Evolutionary conservation across 495 filamentous ascomycete species (phyloP).

Genomic region (Daldinia grandis): DNA sequence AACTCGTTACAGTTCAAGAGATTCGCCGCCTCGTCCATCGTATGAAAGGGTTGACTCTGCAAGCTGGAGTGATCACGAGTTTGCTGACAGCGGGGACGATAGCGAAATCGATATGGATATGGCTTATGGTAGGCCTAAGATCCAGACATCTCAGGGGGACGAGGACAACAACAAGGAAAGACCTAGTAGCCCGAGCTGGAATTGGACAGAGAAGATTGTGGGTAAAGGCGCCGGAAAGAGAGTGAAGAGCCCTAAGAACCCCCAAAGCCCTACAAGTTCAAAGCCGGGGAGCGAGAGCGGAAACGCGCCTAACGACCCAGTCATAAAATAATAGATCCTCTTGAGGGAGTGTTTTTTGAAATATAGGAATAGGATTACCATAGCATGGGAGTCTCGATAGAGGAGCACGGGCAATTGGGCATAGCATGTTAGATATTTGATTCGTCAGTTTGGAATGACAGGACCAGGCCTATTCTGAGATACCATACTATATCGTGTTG

Average conservation of each 20-base stretch:
- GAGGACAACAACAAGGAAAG: conserved; percentile 19
- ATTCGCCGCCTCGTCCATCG: conserved; percentile 42
- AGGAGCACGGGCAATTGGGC: conserved; percentile 11
- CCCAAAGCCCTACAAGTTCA: conserved; percentile 10
- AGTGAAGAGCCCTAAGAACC: conserved; percentile 10
- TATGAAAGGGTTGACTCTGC: conserved; percentile 51
- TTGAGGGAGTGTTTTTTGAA: neutral
- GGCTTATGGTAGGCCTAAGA: conserved; percentile 33
- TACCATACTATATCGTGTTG: conserved; percentile 1
- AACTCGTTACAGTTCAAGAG: conserved; percentile 39
- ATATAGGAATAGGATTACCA: neutral
- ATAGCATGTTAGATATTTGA: conserved; percentile 24
- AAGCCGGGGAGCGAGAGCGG: neutral
- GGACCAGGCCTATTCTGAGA: neutral
- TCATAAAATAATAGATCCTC: neutral
- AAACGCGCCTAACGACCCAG: neutral
- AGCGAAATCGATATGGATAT: conserved; percentile 51
- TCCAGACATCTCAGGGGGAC: neutral
- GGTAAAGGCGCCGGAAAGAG: conserved; percentile 53
- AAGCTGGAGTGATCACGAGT: conserved; percentile 64
- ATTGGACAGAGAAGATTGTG: conserved; percentile 66
- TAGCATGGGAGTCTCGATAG: conserved; percentile 1
- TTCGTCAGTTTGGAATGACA: conserved; percentile 20
- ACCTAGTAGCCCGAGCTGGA: conserved; percentile 53
- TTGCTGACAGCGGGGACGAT: conserved; percentile 60